Conservation (phyloP, 352 stramenopile species). For the Phytophthora tubulina region DNA sequence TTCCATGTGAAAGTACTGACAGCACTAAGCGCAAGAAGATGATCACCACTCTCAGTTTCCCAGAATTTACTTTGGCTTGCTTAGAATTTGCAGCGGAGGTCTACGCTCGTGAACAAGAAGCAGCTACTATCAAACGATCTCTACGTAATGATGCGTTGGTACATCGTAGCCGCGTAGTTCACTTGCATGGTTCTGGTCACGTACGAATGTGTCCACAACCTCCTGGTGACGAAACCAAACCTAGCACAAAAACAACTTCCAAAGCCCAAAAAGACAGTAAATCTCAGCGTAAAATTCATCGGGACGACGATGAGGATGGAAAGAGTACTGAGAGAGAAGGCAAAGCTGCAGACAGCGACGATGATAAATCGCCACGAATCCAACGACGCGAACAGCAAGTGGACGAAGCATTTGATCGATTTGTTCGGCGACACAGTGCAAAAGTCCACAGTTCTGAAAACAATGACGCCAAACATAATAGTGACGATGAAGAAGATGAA, state of each 20-base stretch:
- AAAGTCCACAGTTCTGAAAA: conserved; percentile 1
- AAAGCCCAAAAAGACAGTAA: conserved; percentile 5
- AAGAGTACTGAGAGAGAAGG: conserved; percentile 29
- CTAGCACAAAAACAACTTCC: not conserved
- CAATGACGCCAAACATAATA: conserved; percentile 29
- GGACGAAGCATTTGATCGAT: conserved; percentile 42
- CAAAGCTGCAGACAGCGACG: conserved; percentile 48
- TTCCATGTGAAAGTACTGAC: not conserved
- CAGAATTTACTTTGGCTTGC: conserved; percentile 71
- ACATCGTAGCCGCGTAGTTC: conserved; percentile 73
- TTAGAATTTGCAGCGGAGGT: conserved; percentile 59
- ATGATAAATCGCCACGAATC: conserved; percentile 21
- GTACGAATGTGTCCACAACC: conserved; percentile 67
- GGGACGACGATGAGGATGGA: conserved; percentile 21
- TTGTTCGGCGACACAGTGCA: conserved; percentile 21
- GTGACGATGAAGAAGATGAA: conserved; percentile 43
- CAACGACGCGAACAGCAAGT: conserved; percentile 36
- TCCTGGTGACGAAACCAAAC: not conserved
- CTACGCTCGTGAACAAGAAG: conserved; percentile 28
- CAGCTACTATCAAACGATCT: conserved; percentile 34
- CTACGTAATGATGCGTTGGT: conserved; percentile 59
- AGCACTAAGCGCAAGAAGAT: conserved; percentile 8
- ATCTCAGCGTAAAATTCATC: not conserved
- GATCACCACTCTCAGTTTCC: conserved; percentile 45
- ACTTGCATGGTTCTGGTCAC: conserved; percentile 77